These are phyloP conservation scores for Saksenaea vasiformis DNA, from an alignment of 371 early-diverging fungal genomes.

Conservation along the genomic window DNA sequence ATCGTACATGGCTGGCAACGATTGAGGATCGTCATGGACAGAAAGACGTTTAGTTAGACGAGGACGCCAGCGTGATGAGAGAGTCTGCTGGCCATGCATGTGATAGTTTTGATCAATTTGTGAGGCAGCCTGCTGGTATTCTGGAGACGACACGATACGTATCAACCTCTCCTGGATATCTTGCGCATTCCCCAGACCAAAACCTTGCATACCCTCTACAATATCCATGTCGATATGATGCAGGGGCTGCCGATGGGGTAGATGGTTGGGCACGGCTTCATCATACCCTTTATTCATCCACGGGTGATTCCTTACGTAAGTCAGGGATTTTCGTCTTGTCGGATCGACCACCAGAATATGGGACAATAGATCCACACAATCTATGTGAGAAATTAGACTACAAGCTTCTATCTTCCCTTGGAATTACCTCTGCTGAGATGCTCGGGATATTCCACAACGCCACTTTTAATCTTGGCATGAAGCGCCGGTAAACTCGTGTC, in stretches of 20 bases:
- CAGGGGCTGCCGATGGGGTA: constrained; percentile 42
- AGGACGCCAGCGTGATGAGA: constrained; percentile 20
- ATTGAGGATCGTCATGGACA: constrained; percentile 38
- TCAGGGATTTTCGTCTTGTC: constrained; percentile 56
- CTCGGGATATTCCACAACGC: constrained; percentile 46
- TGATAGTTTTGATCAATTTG: constrained; percentile 35
- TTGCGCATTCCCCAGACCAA: constrained; percentile 39
- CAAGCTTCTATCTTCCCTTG: not conserved
- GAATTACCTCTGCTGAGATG: constrained; percentile 44
- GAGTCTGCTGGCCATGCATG: constrained; percentile 4
- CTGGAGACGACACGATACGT: constrained; percentile 27
- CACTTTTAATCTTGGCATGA: constrained; percentile 69
- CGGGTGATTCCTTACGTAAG: constrained; percentile 59
- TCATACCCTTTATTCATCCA: constrained; percentile 78
- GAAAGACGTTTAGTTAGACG: constrained; percentile 11
- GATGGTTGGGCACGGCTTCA: constrained; percentile 35
- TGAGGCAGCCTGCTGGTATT: constrained; percentile 36
- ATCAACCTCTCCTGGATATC: constrained; percentile 34
- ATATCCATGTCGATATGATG: constrained; percentile 36
- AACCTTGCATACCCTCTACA: constrained; percentile 50
- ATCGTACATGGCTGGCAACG: constrained; percentile 52
- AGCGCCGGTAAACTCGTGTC: constrained; percentile 65
- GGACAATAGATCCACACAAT: constrained; percentile 67
- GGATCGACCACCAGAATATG: constrained; percentile 69
- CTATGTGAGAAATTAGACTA: constrained; percentile 19